Evolutionary conservation across 1,284 basidiomycete genomes (phyloP), one percentile per base, ranked within the genome.

Genomic region (Pholiota adiposa): DNA sequence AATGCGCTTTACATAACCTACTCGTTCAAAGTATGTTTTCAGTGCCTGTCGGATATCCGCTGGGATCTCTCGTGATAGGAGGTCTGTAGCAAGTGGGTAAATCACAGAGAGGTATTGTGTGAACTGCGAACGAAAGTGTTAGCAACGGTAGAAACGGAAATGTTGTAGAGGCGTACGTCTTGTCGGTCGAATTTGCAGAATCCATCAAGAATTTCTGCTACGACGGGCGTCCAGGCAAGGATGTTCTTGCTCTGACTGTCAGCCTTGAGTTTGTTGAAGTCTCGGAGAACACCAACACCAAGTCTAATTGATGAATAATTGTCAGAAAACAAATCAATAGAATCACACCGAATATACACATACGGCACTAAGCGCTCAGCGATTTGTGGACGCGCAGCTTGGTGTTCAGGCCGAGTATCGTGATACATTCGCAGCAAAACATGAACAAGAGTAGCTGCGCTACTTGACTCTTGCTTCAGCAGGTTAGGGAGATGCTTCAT

Each of bases 401-500:
- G 87, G 71, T 97, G 94, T 60, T 93, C 93, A 1, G 87, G 80
- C 27, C 96, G 86, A n/a, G 86, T 79, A 75, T 99, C 97, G 59
- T 89, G 90, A 74, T 99, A 98, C 96, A 99, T 97, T 43, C 90
- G 84, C 50, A 97, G 77, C 43, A 99, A 79, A 2, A 98, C 88
- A 68, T 96, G 94, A 50, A 99, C 95, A 43, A 99, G 82, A 0
- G 96, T 99, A 4, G 97, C 88, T 31, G 97, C 98, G 68, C 95
- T 96, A 60, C 92, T 96, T 27, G 96, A 98, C 77, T 99, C 98
- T 72, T 99, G 97, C 76, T 99, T 98, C 61, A 99, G 80, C 50
- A 99, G 83, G 75, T 99, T 99, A 0, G 97, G 97, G 36, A 99
- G 78, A 74, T 99, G 98, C 74, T 98, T 98, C 97, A 99, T 99